A percentile compares a stretch with the other conserved stretches of the same genome.
Conservation (phyloP, 208 protist genomes). For the Plasmodiophora brassicae region DNA sequence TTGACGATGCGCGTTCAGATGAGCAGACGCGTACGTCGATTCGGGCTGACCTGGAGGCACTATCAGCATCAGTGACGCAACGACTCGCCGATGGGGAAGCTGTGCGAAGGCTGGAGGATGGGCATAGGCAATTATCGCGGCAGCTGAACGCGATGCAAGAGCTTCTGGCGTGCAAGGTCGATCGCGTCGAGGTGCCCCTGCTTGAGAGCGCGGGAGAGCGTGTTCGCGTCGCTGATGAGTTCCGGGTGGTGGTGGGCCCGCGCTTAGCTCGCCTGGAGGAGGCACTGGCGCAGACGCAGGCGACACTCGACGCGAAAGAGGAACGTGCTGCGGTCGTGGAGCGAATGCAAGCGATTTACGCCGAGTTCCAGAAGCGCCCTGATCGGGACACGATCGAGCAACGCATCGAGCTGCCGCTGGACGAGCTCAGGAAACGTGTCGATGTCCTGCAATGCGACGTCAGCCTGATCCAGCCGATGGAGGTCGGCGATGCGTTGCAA, state of each 20-base stretch:
- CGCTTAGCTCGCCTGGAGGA: background rate
- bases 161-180: background rate
- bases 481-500: background rate
- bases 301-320: background rate
- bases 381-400: background rate
- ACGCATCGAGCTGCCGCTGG: background rate
- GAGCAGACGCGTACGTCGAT: too few species aligned
- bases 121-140: background rate
- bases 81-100: background rate
- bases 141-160: slow-evolving; percentile 22
- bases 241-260: background rate
- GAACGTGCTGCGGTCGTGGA: background rate
- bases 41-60: background rate
- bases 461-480: background rate
- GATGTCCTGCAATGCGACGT: background rate
- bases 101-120: background rate
- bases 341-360: slow-evolving; percentile 14
- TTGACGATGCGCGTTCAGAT: too few species aligned
- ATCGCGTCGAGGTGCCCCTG: background rate
- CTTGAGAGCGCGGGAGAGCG: background rate
- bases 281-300: background rate
- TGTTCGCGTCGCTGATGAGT: background rate
- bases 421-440: background rate
- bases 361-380: slow-evolving; percentile 13
- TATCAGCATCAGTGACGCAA: background rate